Evolutionary conservation across 2,329 filamentous ascomycete genomes (phyloP), one percentile per base, ranked within the genome.

Genomic region (Ascochyta lentis): DNA sequence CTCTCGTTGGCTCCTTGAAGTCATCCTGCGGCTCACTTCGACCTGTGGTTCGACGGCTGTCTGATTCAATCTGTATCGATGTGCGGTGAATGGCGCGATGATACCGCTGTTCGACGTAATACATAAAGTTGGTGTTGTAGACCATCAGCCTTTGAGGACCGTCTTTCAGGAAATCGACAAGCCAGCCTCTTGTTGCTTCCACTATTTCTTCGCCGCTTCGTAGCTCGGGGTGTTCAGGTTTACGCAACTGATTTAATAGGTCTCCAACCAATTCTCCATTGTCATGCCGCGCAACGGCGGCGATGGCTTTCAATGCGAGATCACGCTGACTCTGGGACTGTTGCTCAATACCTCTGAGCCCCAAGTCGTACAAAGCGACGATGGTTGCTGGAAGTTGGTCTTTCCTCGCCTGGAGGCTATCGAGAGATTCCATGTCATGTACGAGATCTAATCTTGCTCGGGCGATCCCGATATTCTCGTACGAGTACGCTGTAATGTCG

Each of bases 121-220:
- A 52, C 33, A 48, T 34, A 42, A 65, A 63, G 23, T 42, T 59
- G 2, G 19, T 44, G 29, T 61, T 49, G 37, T 47, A 65, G 6
- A 52, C 44, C 1, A 38, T 27, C 13, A 63, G 16, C 16, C 49
- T 59, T 16, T 50, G 56, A 31, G 48, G 49, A 26, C 26, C 31
- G 12, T 55, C 57, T 15, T 19, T 12, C 9, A 41, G 16, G 13
- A 51, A 39, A 19, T 45, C 47, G 15, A 52, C 24, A 29, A 66
- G 63, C 23, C 63, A 60, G 16, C 63, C 63, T 41, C 42, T 56
- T 3, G 59, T 37, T 9, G 57, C 54, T 48, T 60, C 54, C 7
- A 66, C n/a, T 9, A 66, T 61, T 12, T 66, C 63, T 38, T 66
- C 63, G 6, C 60, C 61, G 19, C 63, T 66, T 3, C 58, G 33